Base-by-base conservation (phyloP, 164 flowering plant genomes). In the Kalanchoe fedtschenkoi region DNA sequence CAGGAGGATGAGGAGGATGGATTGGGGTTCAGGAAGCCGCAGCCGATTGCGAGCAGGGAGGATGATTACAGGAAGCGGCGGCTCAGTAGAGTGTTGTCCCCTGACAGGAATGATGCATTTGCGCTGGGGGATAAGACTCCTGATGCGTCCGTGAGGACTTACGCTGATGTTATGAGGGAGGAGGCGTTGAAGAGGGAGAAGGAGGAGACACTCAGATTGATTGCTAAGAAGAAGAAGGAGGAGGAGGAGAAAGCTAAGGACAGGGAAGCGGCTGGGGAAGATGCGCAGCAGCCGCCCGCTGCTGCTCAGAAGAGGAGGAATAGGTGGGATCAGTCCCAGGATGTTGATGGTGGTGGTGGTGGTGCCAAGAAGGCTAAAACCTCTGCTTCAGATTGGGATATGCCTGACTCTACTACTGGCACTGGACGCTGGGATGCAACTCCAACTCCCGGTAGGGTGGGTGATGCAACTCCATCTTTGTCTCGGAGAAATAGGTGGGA, bases 371-470 rank as follows among this genome's bases (percentile, higher is more conserved):
- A 90, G 69, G 79, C 88, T 0, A 90, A 83, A 63, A 58, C 35
- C n/a, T 30, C 43, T 5, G 26, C 67, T 0, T 93, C 99, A 4
- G 99, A 93, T 66, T 93, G 99, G 99, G 99, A 93, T 56, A 44
- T 81, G 81, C 97, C 96, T 0, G 99, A 90, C 70, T 79, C 95
- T 0, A 83, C 96, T 0, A 90, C 96, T 0, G 98, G 92, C 42
- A 83, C 83, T 66, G 91, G 98, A 0, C 68, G 97, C 35, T 92
- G 98, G 98, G 98, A 92, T 76, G 95, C 97, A 0, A 92, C 98
- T 1, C 98, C 98, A 0, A 91, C 98, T 0, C 98, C 98, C 0
- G 97, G 98, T 28, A 80, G 97, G 47, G 72, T 85, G 7, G 86
- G 77, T 0, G 99, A 88, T 77, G 93, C 97, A 0, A 88, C 97